Percentiles rank a stretch among this genome's conserved stretches.
phyloP scores from a whole-genome alignment of 345 rosid genomes.

The Hypericum androsaemum region DNA sequence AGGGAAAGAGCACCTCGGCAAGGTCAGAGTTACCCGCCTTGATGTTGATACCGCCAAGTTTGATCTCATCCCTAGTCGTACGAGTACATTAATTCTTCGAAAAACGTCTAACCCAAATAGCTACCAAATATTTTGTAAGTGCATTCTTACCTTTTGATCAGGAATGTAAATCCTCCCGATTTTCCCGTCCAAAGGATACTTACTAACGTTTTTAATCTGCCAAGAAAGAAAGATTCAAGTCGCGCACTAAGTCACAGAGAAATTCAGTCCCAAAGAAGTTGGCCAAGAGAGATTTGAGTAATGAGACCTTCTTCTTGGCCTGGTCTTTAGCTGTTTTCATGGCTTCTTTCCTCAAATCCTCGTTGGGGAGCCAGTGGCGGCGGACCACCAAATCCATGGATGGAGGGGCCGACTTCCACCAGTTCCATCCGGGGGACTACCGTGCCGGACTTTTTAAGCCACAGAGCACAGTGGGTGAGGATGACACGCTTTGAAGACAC shows the following conservation, averaged over 20 bases:
- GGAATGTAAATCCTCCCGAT: conserved; percentile 33
- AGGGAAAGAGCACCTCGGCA: too few relatives aligned
- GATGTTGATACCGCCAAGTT: too few relatives aligned
- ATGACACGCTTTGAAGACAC: conserved; percentile 51
- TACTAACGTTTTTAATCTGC: not conserved
- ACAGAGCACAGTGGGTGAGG: conserved; percentile 77
- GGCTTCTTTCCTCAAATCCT: conserved; percentile 67
- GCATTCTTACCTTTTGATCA: conserved; percentile 76
- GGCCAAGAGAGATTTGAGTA: not conserved
- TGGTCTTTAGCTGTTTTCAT: conserved; percentile 62
- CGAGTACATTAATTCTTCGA: too few relatives aligned
- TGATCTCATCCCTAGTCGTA: too few relatives aligned
- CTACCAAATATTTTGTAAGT: too few relatives aligned
- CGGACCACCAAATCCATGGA: conserved; percentile 84
- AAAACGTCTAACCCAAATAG: too few relatives aligned
- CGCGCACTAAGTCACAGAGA: conserved; percentile 10
- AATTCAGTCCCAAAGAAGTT: not conserved
- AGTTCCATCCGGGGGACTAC: conserved; percentile 86
- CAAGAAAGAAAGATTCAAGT: not conserved
- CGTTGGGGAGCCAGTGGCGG: conserved; percentile 85
- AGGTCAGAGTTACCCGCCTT: too few relatives aligned
- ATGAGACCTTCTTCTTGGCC: conserved; percentile 75
- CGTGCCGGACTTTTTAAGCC: conserved; percentile 79
- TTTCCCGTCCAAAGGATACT: not conserved
- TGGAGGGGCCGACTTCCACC: conserved; percentile 91